These are phyloP conservation scores for Microstroma glucosiphilum DNA, from an alignment of 1,284 basidiomycete genomes.

Conservation along the genomic window DNA sequence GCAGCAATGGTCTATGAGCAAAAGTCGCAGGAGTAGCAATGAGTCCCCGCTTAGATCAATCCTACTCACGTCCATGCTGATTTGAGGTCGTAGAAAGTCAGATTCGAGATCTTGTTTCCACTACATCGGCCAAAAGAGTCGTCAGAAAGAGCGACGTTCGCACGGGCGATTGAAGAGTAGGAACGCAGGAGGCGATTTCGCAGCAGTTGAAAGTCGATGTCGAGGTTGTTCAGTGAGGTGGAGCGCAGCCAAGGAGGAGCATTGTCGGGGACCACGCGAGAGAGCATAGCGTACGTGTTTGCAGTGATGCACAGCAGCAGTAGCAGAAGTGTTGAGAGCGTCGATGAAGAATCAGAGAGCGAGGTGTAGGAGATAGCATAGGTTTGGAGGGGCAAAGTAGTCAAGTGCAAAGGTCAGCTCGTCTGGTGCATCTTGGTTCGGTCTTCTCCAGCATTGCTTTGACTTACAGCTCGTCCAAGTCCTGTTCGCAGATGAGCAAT, in stretches of 20 bases:
- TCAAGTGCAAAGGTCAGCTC: no score
- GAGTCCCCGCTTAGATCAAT: background rate
- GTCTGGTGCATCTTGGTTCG: no score
- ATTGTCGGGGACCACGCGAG: background rate
- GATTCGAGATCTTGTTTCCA: conserved; percentile 45
- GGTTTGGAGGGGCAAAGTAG: no score
- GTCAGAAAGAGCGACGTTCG: no score
- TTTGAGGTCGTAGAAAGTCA: conserved; percentile 50
- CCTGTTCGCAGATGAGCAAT: conserved; percentile 1
- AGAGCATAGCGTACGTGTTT: background rate
- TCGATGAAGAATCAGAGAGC: background rate
- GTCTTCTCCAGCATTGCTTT: no score
- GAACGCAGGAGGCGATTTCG: background rate
- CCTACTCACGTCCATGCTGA: conserved; percentile 21
- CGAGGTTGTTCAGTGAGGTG: background rate
- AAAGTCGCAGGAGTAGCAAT: background rate
- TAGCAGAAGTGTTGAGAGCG: background rate
- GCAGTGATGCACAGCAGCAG: background rate
- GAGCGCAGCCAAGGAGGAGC: background rate
- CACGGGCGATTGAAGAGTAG: background rate
- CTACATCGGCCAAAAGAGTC: conserved; percentile 11
- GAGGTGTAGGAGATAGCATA: no score
- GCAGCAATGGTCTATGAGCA: background rate
- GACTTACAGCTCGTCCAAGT: conserved; percentile 13
- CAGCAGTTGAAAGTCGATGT: background rate